phyloP scores from a whole-genome alignment of 768 basidiomycete genomes.

The Exidia glandulosa region DNA sequence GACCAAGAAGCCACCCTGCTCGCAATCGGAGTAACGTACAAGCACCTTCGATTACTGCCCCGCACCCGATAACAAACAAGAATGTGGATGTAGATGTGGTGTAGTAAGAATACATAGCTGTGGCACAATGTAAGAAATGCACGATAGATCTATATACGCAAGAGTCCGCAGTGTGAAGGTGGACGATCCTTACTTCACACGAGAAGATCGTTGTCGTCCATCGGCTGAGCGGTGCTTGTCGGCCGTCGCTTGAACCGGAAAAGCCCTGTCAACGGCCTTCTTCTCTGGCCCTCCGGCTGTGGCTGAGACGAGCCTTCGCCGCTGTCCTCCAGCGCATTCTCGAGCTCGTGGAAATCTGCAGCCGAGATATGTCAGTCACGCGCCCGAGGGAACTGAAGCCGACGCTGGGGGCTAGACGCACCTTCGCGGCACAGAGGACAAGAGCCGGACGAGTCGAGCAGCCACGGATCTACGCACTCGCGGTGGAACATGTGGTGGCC shows the following conservation, averaged over 20 bases:
- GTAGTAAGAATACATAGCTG: no score
- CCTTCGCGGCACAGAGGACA: slow-evolving; percentile 92
- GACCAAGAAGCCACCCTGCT: no score
- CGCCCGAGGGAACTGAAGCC: neutral
- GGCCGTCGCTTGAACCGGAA: neutral
- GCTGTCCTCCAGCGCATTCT: neutral
- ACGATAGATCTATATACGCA: no score
- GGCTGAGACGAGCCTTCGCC: neutral
- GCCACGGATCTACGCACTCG: slow-evolving; percentile 85
- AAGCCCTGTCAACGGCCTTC: neutral
- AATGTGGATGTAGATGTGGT: no score
- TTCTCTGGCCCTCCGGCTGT: neutral
- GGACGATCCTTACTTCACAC: no score
- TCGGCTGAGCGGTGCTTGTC: neutral
- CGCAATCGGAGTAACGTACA: no score
- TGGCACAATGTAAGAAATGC: no score
- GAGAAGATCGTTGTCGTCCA: neutral
- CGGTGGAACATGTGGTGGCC: slow-evolving; percentile 87
- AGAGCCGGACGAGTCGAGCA: slow-evolving; percentile 78
- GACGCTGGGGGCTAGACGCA: slow-evolving; percentile 18
- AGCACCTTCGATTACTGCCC: no score
- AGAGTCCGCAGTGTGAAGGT: no score
- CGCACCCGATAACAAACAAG: no score
- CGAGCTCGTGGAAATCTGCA: neutral
- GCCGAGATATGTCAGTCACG: neutral